Percentiles rank a stretch among this genome's conserved stretches.
These are phyloP conservation scores for Collybia sordida DNA, from an alignment of 768 basidiomycete species.

Conservation along the genomic window DNA sequence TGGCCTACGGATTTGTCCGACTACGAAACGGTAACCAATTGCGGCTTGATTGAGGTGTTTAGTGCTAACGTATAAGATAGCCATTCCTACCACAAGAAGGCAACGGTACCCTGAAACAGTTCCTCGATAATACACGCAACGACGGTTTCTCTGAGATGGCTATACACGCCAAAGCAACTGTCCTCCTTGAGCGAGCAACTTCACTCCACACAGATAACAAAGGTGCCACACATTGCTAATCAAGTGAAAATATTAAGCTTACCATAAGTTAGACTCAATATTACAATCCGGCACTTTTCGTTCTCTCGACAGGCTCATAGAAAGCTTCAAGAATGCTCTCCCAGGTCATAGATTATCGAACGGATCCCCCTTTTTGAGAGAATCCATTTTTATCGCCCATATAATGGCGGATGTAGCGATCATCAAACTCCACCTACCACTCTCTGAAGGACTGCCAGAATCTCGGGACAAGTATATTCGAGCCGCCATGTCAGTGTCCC, in stretches of 20 bases:
- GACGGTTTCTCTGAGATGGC: not conserved
- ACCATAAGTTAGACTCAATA: not conserved
- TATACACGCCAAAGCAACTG: not conserved
- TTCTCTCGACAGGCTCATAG: not conserved
- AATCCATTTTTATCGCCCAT: not conserved
- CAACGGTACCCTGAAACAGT: not conserved
- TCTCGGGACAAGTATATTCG: not conserved
- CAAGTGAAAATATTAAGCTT: not conserved
- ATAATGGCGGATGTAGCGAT: not conserved
- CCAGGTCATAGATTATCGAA: no score
- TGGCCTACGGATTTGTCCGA: constrained; percentile 10
- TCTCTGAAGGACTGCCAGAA: not conserved
- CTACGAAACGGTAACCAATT: constrained; percentile 1
- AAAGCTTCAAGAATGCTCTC: not conserved
- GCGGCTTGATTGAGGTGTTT: not conserved
- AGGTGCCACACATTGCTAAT: not conserved
- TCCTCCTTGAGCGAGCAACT: not conserved
- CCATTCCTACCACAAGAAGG: not conserved
- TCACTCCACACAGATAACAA: not conserved
- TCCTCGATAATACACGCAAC: not conserved
- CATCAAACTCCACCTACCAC: constrained; percentile 1
- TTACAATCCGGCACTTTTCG: not conserved
- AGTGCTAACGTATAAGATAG: no score
- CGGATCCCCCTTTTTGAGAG: no score
- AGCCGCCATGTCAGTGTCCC: not conserved